Evolutionary conservation across 106 monocot genomes (phyloP), one percentile per base, ranked within the genome.

Genomic region (Posidonia australis): DNA sequence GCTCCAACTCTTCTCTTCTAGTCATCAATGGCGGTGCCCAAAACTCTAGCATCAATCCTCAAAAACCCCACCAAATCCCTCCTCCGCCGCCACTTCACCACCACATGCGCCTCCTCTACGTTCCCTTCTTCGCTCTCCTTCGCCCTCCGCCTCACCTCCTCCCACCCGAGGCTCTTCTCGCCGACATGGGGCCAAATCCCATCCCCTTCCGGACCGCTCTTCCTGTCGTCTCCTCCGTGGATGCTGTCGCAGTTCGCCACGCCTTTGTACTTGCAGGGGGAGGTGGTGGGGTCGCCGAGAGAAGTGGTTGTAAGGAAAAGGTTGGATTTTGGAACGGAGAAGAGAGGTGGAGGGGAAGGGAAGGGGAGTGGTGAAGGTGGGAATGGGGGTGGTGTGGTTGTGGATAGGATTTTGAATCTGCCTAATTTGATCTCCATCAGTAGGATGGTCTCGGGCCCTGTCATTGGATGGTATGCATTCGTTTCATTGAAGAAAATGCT

Each of bases 371-470:
- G 59, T 46, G 61, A 53, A 1, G 57, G 41, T 36, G 74, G 47
- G 26, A 32, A 69, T 20, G 56, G 29, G 18, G 56, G 73, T 65
- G 66, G 43, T 12, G 63, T 42, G 52, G 26, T 26, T 31, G 26
- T 44, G 44, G 92, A 87, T 16, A 70, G 51, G 54, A 77, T 90
- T 54, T 48, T 87, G 67, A 98, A 98, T 77, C 57, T 90, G 51
- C 96, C 96, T 9, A 98, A 98, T 79, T 72, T 87, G 81, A 77
- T 98, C 19, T 90, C 90, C 27, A 87, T 98, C 46, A 68, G 90
- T 44, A 70, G 96, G 28, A 80, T 87, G 83, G 73, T 81, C 7
- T 98, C 96, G 0, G 96, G 96, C 12, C 96, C 96, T 45, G 61
- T 91, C 17, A 80, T 98, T 60, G 96, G 84, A 20, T 98, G 87